A percentile compares a stretch with the other conserved stretches of the same genome.
These are phyloP conservation scores for Dactylorhiza incarnata DNA, from an alignment of 106 monocot genomes.

Conservation along the genomic window DNA sequence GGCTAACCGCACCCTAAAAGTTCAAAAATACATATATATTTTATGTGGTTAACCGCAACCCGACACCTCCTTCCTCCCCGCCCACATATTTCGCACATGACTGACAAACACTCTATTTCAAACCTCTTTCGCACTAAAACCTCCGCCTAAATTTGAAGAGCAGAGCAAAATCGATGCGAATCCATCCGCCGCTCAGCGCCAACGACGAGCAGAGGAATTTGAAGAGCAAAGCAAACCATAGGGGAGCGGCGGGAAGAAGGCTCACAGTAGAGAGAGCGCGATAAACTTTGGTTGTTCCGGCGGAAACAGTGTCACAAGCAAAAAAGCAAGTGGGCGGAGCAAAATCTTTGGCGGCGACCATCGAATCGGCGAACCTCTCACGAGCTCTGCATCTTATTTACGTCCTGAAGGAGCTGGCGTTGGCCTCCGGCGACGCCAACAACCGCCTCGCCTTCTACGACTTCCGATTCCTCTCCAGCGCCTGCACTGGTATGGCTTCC, in stretches of 20 bases:
- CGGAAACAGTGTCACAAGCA: conserved; percentile 11
- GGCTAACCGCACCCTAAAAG: too few relatives aligned
- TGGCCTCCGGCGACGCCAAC: conserved; percentile 49
- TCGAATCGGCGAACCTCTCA: conserved; percentile 32
- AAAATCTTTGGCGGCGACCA: conserved; percentile 47
- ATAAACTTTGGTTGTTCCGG: not conserved
- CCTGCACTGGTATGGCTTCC: not conserved
- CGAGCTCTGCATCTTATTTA: conserved; percentile 48
- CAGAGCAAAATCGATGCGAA: not conserved
- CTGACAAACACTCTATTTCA: too few relatives aligned
- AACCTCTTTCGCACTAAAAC: too few relatives aligned
- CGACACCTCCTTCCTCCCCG: too few relatives aligned
- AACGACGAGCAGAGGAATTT: not conserved
- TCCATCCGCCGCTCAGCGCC: not conserved
- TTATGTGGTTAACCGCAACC: too few relatives aligned
- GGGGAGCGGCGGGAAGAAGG: conserved; percentile 2
- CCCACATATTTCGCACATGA: too few relatives aligned
- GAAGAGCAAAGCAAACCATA: conserved; percentile 10
- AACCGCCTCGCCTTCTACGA: conserved; percentile 55
- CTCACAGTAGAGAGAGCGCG: conserved; percentile 10
- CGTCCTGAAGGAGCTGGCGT: conserved; percentile 55
- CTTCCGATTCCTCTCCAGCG: conserved; percentile 24
- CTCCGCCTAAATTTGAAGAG: too few relatives aligned
- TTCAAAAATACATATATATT: too few relatives aligned
- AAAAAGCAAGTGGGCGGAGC: conserved; percentile 65